phyloP scores from a whole-genome alignment of 23 red algal species.

The Chondrus crispus region DNA sequence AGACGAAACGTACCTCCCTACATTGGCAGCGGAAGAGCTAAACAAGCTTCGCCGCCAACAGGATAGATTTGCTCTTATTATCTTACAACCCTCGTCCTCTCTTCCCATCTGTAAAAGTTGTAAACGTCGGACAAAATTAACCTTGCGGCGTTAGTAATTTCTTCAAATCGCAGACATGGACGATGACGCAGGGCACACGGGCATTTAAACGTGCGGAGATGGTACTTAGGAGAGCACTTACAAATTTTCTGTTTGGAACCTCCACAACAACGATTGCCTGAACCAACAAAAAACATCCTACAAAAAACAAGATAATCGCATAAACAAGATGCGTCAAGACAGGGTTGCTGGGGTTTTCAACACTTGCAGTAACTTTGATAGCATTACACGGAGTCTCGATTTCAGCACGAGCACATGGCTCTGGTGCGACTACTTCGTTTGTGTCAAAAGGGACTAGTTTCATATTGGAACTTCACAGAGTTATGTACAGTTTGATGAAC shows the following conservation, averaged over 20 bases:
- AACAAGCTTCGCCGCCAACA: conserved; percentile 36
- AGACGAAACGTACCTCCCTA: background rate
- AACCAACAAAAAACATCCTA: background rate
- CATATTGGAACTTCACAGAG: too few species aligned
- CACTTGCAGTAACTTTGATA: too few species aligned
- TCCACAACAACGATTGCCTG: background rate
- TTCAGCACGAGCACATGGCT: too few species aligned
- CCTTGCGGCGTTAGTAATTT: too few species aligned
- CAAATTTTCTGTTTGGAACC: background rate
- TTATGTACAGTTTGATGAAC: too few species aligned
- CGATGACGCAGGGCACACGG: too few species aligned
- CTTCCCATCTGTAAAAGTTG: conserved; percentile 13
- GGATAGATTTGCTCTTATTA: conserved; percentile 28
- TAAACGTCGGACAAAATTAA: too few species aligned
- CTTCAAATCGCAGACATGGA: too few species aligned
- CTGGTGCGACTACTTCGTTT: too few species aligned
- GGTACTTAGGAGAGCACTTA: background rate
- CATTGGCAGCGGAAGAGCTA: background rate
- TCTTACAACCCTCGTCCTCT: conserved; percentile 20
- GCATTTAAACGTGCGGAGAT: background rate
- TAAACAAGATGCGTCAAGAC: background rate
- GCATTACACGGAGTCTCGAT: too few species aligned
- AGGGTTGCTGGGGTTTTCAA: too few species aligned
- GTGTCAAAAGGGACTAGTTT: too few species aligned
- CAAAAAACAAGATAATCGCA: background rate